phyloP scores from a whole-genome alignment of 768 basidiomycete genomes.

The Imleria badia region DNA sequence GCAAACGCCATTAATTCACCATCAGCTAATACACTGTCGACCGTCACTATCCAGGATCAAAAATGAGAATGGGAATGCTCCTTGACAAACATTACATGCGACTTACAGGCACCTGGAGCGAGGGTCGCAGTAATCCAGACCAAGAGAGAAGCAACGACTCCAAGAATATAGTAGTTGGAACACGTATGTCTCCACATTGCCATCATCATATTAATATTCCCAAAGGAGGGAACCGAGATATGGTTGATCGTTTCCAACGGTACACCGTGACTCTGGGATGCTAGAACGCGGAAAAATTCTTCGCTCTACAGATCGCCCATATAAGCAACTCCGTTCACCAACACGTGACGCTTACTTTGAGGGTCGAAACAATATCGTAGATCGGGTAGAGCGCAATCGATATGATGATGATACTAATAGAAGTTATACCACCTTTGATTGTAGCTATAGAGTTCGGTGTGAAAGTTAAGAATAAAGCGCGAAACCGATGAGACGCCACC shows the following conservation, averaged over 20 bases:
- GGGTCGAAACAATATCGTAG: constrained; percentile 10
- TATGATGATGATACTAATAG: constrained; percentile 29
- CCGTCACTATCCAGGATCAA: constrained; percentile 13
- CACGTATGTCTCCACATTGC: constrained; percentile 18
- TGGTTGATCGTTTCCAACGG: constrained; percentile 23
- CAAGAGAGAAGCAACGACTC: constrained; percentile 19
- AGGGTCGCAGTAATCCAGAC: constrained; percentile 18
- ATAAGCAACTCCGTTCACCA: background rate
- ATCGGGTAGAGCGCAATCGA: constrained; percentile 30
- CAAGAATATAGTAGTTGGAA: constrained; percentile 24
- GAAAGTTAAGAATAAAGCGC: background rate
- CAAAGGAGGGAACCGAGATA: constrained; percentile 26
- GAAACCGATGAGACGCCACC: background rate
- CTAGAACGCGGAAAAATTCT: constrained; percentile 29
- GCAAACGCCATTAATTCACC: constrained; percentile 22
- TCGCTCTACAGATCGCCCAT: constrained; percentile 14
- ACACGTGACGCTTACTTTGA: constrained; percentile 12
- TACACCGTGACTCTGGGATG: constrained; percentile 16
- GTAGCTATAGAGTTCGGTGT: constrained; percentile 11
- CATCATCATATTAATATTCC: constrained; percentile 10
- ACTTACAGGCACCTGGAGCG: constrained; percentile 29
- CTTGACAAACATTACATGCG: background rate
- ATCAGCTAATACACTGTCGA: constrained; percentile 23
- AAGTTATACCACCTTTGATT: constrained; percentile 29
- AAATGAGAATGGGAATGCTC: background rate